These are phyloP conservation scores for Rhytidhysteron rufulum DNA, from an alignment of 2,329 filamentous ascomycete genomes.

Conservation along the genomic window DNA sequence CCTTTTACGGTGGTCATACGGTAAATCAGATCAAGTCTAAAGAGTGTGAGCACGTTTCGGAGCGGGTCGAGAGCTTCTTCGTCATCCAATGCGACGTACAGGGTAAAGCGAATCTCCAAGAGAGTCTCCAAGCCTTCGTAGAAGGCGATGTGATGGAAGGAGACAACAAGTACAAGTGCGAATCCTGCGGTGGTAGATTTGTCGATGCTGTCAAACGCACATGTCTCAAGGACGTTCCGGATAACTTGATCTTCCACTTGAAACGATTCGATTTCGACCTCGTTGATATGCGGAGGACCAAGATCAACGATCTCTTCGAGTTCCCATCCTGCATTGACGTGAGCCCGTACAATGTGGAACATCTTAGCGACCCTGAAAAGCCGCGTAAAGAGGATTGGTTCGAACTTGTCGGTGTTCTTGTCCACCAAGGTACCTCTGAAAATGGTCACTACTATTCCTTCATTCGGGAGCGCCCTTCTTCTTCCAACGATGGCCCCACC, in stretches of 20 bases:
- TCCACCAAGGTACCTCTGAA: constrained; percentile 89
- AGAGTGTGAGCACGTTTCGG: constrained; percentile 90
- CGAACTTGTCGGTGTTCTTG: constrained; percentile 89
- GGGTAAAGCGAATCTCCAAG: constrained; percentile 76
- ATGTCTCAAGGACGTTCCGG: constrained; percentile 86
- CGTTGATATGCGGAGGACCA: constrained; percentile 72
- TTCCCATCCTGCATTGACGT: constrained; percentile 85
- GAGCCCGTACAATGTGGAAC: constrained; percentile 82
- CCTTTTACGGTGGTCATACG: constrained; percentile 86
- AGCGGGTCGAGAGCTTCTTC: constrained; percentile 84
- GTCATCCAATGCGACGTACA: constrained; percentile 96
- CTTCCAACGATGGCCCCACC: constrained; percentile 42
- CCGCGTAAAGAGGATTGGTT: constrained; percentile 69
- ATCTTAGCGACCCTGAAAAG: constrained; percentile 63
- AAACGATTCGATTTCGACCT: constrained; percentile 85
- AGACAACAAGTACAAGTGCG: constrained; percentile 98
- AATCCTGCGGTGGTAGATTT: constrained; percentile 72
- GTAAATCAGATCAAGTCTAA: constrained; percentile 95
- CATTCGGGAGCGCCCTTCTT: constrained; percentile 71
- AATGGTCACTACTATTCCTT: constrained; percentile 98
- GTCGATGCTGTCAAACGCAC: constrained; percentile 92
- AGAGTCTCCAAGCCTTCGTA: constrained; percentile 92
- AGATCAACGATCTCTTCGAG: constrained; percentile 92
- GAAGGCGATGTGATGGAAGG: constrained; percentile 96
- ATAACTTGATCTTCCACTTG: constrained; percentile 92